These are phyloP conservation scores for Dothistroma septosporum DNA, from an alignment of 2,329 filamentous ascomycete genomes.

Conservation along the genomic window DNA sequence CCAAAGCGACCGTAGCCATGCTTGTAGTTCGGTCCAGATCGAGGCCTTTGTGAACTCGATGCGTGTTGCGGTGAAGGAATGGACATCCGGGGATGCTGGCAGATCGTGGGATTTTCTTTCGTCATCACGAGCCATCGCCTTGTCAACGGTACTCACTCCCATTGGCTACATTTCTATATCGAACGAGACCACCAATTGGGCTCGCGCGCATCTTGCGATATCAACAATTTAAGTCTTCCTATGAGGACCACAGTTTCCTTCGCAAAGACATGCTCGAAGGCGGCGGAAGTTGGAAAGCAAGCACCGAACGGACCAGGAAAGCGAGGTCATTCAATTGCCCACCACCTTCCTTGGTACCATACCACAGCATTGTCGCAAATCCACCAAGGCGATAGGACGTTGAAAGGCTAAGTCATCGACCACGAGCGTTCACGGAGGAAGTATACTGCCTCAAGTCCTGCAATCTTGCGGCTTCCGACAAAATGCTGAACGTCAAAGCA, in stretches of 20 bases:
- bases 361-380: neutral
- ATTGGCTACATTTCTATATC: neutral
- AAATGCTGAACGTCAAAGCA: slow-evolving; percentile 43
- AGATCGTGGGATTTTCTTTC: neutral
- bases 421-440: too few species aligned
- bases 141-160: neutral
- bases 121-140: neutral
- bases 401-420: too few species aligned
- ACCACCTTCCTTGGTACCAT: neutral
- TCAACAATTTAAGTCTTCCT: neutral
- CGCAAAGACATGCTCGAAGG: neutral
- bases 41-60: neutral
- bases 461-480: neutral
- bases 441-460: too few species aligned
- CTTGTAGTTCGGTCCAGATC: neutral
- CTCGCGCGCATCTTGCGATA: neutral
- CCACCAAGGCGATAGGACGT: too few species aligned
- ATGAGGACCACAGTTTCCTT: neutral
- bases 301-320: neutral
- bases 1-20: slow-evolving; percentile 52
- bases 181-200: neutral
- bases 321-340: neutral
- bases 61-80: neutral
- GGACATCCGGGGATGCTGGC: neutral
- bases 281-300: neutral